Conservation (phyloP, 192 early-diverging fungal species). For the Lobosporangium transversale region DNA sequence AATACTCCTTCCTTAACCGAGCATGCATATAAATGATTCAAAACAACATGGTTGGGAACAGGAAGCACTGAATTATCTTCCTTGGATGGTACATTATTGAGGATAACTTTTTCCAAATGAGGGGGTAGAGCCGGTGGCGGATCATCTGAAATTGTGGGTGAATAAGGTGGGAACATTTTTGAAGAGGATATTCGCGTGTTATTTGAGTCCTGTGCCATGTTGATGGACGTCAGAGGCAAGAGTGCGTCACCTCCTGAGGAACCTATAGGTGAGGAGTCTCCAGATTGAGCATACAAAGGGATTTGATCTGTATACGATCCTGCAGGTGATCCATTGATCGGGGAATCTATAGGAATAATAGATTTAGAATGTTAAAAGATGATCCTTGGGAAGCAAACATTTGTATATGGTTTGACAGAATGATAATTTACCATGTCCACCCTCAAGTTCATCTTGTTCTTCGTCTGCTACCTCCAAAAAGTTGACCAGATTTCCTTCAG, state of each 20-base stretch:
- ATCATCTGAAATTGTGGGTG: slow-evolving; percentile 30
- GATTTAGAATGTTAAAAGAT: neutral
- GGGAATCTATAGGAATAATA: slow-evolving; percentile 12
- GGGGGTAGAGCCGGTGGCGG: slow-evolving; percentile 91
- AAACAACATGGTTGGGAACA: slow-evolving; percentile 90
- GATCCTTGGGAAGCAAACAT: neutral
- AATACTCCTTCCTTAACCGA: slow-evolving; percentile 96
- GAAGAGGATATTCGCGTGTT: slow-evolving; percentile 19
- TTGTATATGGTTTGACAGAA: neutral
- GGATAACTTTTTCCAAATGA: slow-evolving; percentile 91
- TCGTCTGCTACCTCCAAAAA: slow-evolving; percentile 88
- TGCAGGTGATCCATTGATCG: slow-evolving; percentile 42
- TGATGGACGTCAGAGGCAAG: slow-evolving; percentile 40
- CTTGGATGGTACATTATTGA: slow-evolving; percentile 78
- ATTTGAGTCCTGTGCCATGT: slow-evolving; percentile 18
- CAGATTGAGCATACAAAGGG: slow-evolving; percentile 31
- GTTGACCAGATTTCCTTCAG: slow-evolving; percentile 96
- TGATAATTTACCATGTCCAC: slow-evolving; percentile 25
- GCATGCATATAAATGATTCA: slow-evolving; percentile 97
- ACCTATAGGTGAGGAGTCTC: slow-evolving; percentile 54
- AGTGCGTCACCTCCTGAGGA: slow-evolving; percentile 32
- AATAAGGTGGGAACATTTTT: slow-evolving; percentile 17
- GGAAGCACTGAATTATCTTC: slow-evolving; percentile 87
- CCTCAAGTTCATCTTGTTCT: slow-evolving; percentile 67
- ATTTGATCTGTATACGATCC: slow-evolving; percentile 49